A percentile compares a stretch with the other conserved stretches of the same genome.
phyloP scores from a whole-genome alignment of 768 basidiomycete species.

The Rossbeevera mucosa region DNA sequence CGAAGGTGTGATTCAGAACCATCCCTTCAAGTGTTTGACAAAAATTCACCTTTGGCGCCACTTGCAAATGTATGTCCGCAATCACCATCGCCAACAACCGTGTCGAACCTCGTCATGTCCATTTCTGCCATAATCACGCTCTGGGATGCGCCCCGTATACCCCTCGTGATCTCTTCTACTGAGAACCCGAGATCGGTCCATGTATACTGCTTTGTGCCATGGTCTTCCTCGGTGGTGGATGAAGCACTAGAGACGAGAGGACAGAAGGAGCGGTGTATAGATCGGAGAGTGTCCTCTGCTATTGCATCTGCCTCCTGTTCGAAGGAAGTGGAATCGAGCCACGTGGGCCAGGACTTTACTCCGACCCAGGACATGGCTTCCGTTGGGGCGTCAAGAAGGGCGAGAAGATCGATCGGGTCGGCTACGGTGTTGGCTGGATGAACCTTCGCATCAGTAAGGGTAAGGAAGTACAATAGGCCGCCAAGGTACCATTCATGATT shows the following conservation, averaged over 20 bases:
- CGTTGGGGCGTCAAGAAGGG: slow-evolving; percentile 40
- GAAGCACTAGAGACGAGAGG: background rate
- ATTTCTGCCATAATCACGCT: slow-evolving; percentile 42
- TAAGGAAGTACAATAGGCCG: background rate
- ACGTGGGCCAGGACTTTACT: slow-evolving; percentile 29
- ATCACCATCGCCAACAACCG: slow-evolving; percentile 60
- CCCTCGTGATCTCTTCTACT: slow-evolving; percentile 6
- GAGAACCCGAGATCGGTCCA: slow-evolving; percentile 12
- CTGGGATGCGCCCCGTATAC: slow-evolving; percentile 32
- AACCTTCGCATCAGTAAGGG: background rate
- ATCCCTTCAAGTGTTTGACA: too few species aligned
- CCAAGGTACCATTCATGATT: slow-evolving; percentile 9
- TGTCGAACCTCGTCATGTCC: slow-evolving; percentile 56
- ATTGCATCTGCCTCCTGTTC: slow-evolving; percentile 3
- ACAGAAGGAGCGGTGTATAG: slow-evolving; percentile 3
- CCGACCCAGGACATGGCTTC: slow-evolving; percentile 42
- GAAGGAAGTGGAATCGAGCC: background rate
- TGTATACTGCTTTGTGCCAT: background rate
- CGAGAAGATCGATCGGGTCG: slow-evolving; percentile 19
- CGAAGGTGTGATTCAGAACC: too few species aligned
- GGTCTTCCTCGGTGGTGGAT: background rate
- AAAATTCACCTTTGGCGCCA: slow-evolving; percentile 32
- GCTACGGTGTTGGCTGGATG: slow-evolving; percentile 14
- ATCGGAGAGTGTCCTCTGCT: background rate
- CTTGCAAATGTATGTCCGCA: slow-evolving; percentile 55